Percentiles rank a stretch among this genome's conserved stretches.
Evolutionary conservation across 75 land plant genomes (phyloP).

Genomic region (Pinus tabuliformis): DNA sequence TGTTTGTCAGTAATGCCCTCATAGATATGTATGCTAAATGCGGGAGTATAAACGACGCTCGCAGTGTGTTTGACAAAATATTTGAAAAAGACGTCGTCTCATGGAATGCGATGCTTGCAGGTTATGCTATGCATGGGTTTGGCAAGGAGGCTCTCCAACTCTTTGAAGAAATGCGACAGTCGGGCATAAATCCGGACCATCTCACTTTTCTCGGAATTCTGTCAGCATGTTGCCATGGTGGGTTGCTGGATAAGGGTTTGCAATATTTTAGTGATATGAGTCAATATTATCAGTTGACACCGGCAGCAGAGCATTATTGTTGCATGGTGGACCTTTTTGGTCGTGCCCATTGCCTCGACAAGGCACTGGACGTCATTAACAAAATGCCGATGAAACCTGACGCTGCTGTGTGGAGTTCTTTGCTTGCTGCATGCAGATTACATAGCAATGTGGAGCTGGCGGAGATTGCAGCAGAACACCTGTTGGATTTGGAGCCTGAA

Average conservation of each 20-base stretch:
- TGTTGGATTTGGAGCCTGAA: slow-evolving; percentile 18
- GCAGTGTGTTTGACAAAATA: slow-evolving; percentile 13
- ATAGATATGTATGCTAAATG: slow-evolving; percentile 27
- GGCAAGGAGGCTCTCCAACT: slow-evolving; percentile 2
- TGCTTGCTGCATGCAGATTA: slow-evolving; percentile 27
- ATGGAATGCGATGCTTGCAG: slow-evolving; percentile 24
- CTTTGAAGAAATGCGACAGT: slow-evolving; percentile 20
- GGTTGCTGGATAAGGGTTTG: slow-evolving; percentile 14
- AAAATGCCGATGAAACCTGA: slow-evolving; percentile 15
- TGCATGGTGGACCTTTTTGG: slow-evolving; percentile 42
- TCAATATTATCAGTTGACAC: slow-evolving; percentile 17
- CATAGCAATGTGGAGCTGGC: slow-evolving; percentile 24
- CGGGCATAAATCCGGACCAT: slow-evolving; percentile 24
- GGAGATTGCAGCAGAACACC: slow-evolving; percentile 3
- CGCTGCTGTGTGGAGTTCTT: slow-evolving; percentile 21
- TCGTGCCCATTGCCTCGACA: slow-evolving; percentile 28
- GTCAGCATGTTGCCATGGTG: slow-evolving; percentile 15
- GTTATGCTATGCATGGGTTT: slow-evolving; percentile 21
- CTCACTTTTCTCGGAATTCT: slow-evolving; percentile 20
- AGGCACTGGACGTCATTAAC: slow-evolving; percentile 20
- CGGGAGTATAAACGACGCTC: slow-evolving; percentile 14
- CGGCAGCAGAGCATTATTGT: slow-evolving; percentile 22
- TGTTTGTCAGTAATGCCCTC: slow-evolving; percentile 10
- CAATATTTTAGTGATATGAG: slow-evolving; percentile 11
- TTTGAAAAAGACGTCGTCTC: slow-evolving; percentile 1